Percentiles rank a stretch among this genome's conserved stretches.
phyloP scores from a whole-genome alignment of 352 stramenopile genomes.

The Pythium angustatum region DNA sequence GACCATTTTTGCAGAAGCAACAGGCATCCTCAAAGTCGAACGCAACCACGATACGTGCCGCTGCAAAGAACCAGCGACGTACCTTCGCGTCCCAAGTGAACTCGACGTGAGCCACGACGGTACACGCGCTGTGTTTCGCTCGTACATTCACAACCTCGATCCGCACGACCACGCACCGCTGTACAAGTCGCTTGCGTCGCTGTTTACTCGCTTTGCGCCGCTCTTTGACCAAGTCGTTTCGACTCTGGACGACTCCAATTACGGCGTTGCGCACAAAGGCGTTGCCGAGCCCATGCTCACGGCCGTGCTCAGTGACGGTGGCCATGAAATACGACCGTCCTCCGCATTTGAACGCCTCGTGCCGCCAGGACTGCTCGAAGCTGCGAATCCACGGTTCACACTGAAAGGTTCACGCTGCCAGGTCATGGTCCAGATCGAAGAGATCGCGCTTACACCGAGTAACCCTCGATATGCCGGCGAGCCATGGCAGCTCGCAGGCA shows the following conservation, averaged over 20 bases:
- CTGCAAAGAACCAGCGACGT: slow-evolving; percentile 34
- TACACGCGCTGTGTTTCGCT: neutral
- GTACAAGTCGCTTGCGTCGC: slow-evolving; percentile 23
- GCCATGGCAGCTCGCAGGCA: slow-evolving; percentile 35
- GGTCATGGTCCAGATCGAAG: slow-evolving; percentile 37
- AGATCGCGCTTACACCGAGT: slow-evolving; percentile 30
- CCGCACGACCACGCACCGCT: slow-evolving; percentile 14
- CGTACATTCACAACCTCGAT: slow-evolving; percentile 37
- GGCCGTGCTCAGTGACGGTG: neutral
- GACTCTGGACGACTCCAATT: slow-evolving; percentile 3
- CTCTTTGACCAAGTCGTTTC: slow-evolving; percentile 33
- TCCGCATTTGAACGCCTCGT: no score
- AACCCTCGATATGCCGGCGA: slow-evolving; percentile 30
- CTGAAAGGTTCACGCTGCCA: slow-evolving; percentile 22
- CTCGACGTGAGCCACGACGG: neutral
- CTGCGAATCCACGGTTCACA: slow-evolving; percentile 3
- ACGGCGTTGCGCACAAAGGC: neutral
- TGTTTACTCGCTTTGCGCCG: slow-evolving; percentile 32
- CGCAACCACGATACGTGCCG: neutral
- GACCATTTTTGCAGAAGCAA: slow-evolving; percentile 27
- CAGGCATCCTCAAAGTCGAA: slow-evolving; percentile 3
- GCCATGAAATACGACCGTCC: no score
- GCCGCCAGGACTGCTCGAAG: slow-evolving; percentile 19
- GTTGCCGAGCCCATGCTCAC: neutral
- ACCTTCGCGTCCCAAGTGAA: slow-evolving; percentile 28